Evolutionary conservation across 768 basidiomycete genomes (phyloP).

Genomic region (Panaeolus papilionaceus): DNA sequence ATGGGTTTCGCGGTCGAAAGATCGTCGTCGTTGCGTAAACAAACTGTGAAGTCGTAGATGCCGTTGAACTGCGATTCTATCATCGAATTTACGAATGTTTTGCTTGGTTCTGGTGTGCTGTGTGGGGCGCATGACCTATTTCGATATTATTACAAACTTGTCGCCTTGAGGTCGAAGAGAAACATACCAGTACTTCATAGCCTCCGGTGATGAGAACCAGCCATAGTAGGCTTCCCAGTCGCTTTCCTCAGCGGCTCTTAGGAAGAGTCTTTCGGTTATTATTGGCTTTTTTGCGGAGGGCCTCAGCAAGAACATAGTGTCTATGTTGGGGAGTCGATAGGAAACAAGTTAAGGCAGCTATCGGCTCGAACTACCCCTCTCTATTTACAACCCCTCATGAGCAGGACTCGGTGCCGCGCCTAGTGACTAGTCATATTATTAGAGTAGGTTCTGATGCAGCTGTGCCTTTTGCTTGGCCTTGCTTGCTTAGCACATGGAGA

Average conservation of each 20-base stretch:
- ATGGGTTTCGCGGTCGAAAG: slow-evolving; percentile 19
- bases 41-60: slow-evolving; percentile 29
- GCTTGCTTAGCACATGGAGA: background rate
- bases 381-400: background rate
- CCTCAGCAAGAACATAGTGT: background rate
- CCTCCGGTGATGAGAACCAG: background rate
- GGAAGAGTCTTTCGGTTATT: background rate
- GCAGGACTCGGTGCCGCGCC: background rate
- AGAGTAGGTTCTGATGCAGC: background rate
- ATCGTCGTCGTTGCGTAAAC: slow-evolving; percentile 20
- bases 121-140: slow-evolving; percentile 28
- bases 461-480: background rate
- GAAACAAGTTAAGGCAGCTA: background rate
- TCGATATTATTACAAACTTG: background rate
- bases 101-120: slow-evolving; percentile 22
- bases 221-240: slow-evolving; percentile 7
- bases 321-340: background rate
- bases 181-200: background rate
- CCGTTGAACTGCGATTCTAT: slow-evolving; percentile 29
- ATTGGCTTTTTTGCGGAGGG: background rate
- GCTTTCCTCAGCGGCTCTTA: background rate
- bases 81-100: slow-evolving; percentile 27
- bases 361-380: background rate
- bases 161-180: background rate
- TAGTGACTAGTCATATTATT: background rate